Conservation (phyloP, 371 early-diverging fungal species). For the Rhizomucor pusillus region DNA sequence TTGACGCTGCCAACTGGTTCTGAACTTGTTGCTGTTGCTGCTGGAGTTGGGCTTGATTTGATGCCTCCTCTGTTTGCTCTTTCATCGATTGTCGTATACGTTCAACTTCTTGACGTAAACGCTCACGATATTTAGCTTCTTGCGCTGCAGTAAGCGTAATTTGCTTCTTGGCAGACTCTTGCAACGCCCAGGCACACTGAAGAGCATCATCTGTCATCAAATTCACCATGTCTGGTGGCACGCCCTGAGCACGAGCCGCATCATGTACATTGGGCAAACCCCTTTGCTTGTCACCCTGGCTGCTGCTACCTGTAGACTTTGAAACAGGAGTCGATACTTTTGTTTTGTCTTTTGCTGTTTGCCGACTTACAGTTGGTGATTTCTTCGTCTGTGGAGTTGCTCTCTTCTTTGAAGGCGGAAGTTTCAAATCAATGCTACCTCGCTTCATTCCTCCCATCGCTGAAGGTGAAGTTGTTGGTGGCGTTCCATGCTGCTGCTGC, state of each 20-base stretch:
- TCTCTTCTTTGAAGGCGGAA: slow-evolving; percentile 35
- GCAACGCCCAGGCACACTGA: slow-evolving; percentile 30
- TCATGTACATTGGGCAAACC: slow-evolving; percentile 13
- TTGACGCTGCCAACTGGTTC: too few relatives aligned
- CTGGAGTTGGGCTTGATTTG: neutral
- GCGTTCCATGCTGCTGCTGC: slow-evolving; percentile 7
- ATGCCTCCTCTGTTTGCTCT: neutral
- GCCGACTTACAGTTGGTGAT: slow-evolving; percentile 4
- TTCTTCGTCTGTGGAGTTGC: slow-evolving; percentile 1
- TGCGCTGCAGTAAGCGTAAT: slow-evolving; percentile 16
- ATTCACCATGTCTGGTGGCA: slow-evolving; percentile 32
- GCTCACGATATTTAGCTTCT: slow-evolving; percentile 25
- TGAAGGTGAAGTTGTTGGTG: neutral
- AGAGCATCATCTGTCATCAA: slow-evolving; percentile 31
- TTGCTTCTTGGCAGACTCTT: slow-evolving; percentile 30
- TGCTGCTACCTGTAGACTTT: too few relatives aligned
- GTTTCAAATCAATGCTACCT: slow-evolving; percentile 39
- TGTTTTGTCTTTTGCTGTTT: neutral
- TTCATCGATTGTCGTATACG: neutral
- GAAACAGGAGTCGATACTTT: neutral
- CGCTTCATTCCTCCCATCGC: slow-evolving; percentile 26
- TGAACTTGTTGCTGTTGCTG: too few relatives aligned
- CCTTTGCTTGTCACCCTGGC: too few relatives aligned
- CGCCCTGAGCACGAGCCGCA: slow-evolving; percentile 30
- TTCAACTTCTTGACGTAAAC: slow-evolving; percentile 2